Base-by-base conservation (phyloP, 345 rosid genomes). In the Ceriops decandra region DNA sequence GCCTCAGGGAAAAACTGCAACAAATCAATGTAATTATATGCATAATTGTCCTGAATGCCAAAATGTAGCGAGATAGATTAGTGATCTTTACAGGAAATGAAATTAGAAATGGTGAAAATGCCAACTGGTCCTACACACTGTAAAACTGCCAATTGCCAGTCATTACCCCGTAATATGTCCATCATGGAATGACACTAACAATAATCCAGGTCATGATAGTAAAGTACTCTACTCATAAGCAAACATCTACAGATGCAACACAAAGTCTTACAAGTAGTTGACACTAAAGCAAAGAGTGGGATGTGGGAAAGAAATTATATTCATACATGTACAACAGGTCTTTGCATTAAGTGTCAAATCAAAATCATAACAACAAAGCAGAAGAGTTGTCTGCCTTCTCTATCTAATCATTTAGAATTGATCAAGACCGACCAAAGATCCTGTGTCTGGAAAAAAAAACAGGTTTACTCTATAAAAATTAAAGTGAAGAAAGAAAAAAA, bases 1-100 rank as follows among this genome's bases (percentile, higher is more conserved):
- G 96, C 98, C 82, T 93, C 97, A 0, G 96, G 98, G 65, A 93
- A 93, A 78, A 93, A 93, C 97, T 92, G 88, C 67, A 71, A 32
- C 49, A 66, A 77, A 46, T 61, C 64, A 57, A 71, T 42, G 28
- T 27, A 22, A 54, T 54, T 54, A 10, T 9, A 26, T 54, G 9
- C 28, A 22, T 54, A 22, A 2, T 22, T 4, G 30, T 54, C 16
- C 59, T 8, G 59, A 54, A 54, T 7, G 59, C 11, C 15, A 54
- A 54, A 54, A 20, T 27, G 16, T 22, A 22, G 13, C 3, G 5
- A 22, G 59, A 2, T 24, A 54, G 15, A 54, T 21, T 54, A 54
- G 30, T 22, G 30, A 24, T 26, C 33, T 11, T 57, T 7, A 19
- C 42, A 22, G 31, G 7, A 54, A 24, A 21, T 26, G 20, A 59